These are phyloP conservation scores for Botrytis galanthina DNA, from an alignment of 2,329 filamentous ascomycete genomes.

Conservation along the genomic window DNA sequence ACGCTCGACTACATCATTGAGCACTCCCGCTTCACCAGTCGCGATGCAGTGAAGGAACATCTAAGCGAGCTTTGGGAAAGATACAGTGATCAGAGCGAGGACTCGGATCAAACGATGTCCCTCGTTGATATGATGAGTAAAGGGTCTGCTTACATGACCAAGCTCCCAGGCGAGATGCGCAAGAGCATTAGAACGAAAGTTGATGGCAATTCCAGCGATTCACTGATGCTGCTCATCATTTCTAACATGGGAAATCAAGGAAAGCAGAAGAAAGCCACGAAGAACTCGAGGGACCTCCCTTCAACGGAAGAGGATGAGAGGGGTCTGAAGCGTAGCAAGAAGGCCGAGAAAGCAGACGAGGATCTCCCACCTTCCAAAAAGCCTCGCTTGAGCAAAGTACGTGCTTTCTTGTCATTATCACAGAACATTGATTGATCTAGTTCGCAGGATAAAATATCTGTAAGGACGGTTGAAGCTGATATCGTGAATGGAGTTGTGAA, in stretches of 20 bases:
- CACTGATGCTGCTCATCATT: background rate
- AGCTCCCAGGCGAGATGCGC: background rate
- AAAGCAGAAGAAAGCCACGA: background rate
- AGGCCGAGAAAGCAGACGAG: background rate
- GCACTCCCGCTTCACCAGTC: background rate
- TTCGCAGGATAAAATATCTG: background rate
- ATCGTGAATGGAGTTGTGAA: background rate
- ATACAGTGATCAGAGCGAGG: background rate
- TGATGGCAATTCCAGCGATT: background rate
- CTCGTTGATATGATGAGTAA: background rate
- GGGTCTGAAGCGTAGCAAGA: background rate
- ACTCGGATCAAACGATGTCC: background rate
- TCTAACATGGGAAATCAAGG: background rate
- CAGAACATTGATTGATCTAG: background rate
- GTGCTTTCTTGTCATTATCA: background rate
- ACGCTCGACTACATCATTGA: background rate
- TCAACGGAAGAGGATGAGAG: background rate
- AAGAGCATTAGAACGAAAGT: background rate
- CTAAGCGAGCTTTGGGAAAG: background rate
- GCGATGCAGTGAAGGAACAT: background rate
- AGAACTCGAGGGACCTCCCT: background rate
- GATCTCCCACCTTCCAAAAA: background rate
- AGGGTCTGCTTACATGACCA: conserved; percentile 8
- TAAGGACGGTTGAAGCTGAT: background rate
- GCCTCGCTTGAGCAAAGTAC: background rate